Conservation (phyloP, 441 rosid species). For the Gossypium gossypioides region DNA sequence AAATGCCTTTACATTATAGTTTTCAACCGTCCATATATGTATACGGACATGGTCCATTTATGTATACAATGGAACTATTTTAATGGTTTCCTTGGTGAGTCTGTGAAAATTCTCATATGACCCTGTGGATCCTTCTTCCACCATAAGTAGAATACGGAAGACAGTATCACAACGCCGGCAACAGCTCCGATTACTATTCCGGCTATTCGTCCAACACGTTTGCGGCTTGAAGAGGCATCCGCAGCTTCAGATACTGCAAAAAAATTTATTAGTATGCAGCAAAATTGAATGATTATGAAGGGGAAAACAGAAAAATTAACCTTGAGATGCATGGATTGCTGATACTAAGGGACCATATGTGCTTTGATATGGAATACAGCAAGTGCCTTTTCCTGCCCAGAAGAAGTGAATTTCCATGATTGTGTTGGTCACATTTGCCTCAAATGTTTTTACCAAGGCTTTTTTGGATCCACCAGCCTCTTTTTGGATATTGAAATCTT, state of each 20-base stretch:
- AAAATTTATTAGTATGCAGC: too few relatives aligned
- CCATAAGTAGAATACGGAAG: constrained; percentile 29
- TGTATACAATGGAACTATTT: neutral
- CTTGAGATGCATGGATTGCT: constrained; percentile 41
- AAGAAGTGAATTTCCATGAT: constrained; percentile 41
- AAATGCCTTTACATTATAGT: neutral
- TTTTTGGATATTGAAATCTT: constrained; percentile 32
- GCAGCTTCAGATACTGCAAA: constrained; percentile 14
- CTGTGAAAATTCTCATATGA: constrained; percentile 23
- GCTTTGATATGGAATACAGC: constrained; percentile 47
- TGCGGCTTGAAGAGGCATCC: constrained; percentile 7
- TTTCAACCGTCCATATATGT: neutral
- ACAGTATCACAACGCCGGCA: constrained; percentile 24
- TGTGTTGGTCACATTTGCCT: constrained; percentile 40
- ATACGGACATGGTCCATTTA: neutral
- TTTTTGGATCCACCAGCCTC: constrained; percentile 46
- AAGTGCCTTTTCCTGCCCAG: constrained; percentile 53
- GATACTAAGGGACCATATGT: constrained; percentile 46
- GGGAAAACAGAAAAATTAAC: neutral
- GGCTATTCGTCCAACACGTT: constrained; percentile 20
- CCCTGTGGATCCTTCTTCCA: constrained; percentile 23
- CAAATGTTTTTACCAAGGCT: constrained; percentile 32
- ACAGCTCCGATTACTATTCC: constrained; percentile 35
- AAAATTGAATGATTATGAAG: too few relatives aligned
- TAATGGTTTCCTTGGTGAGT: constrained; percentile 20